Conservation (phyloP, 495 filamentous ascomycete genomes). For the Hypoxylon lienhwacheense region DNA sequence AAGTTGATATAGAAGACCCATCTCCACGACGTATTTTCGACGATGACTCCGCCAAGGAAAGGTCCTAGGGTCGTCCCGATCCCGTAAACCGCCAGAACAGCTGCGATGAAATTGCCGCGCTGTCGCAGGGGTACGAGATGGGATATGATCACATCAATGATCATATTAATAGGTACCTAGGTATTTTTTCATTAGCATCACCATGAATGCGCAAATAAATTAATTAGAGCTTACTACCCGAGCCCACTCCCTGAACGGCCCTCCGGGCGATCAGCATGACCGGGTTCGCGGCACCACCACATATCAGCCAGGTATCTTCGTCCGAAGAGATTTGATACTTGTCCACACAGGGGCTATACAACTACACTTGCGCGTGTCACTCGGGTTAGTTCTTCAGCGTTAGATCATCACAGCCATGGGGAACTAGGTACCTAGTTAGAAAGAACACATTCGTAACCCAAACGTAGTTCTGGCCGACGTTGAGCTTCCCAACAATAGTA, state of each 20-base stretch:
- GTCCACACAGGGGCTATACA: conserved; percentile 44
- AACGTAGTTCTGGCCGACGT: conserved; percentile 37
- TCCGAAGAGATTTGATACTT: conserved; percentile 56
- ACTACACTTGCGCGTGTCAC: conserved; percentile 2
- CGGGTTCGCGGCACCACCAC: conserved; percentile 40
- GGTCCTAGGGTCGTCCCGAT: conserved; percentile 73
- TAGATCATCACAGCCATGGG: conserved; percentile 31
- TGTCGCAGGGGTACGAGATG: conserved; percentile 72
- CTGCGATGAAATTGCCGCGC: conserved; percentile 62
- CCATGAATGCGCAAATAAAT: neutral
- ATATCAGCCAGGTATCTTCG: conserved; percentile 49
- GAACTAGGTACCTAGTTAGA: conserved; percentile 59
- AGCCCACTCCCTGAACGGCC: conserved; percentile 77
- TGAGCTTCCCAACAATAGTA: conserved; percentile 40
- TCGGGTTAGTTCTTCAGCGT: neutral
- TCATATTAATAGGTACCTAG: conserved; percentile 35
- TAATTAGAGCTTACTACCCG: conserved; percentile 61
- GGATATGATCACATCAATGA: conserved; percentile 50
- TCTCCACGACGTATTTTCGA: conserved; percentile 43
- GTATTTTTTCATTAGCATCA: neutral
- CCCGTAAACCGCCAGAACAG: conserved; percentile 70
- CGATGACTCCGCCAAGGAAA: conserved; percentile 75
- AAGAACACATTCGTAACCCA: conserved; percentile 73
- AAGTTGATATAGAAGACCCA: conserved; percentile 44
- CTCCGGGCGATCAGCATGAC: conserved; percentile 72